Percentiles rank a stretch among this genome's conserved stretches.
These are phyloP conservation scores for Eudorina sp. DNA, from an alignment of 139 green algal genomes.

Conservation along the genomic window DNA sequence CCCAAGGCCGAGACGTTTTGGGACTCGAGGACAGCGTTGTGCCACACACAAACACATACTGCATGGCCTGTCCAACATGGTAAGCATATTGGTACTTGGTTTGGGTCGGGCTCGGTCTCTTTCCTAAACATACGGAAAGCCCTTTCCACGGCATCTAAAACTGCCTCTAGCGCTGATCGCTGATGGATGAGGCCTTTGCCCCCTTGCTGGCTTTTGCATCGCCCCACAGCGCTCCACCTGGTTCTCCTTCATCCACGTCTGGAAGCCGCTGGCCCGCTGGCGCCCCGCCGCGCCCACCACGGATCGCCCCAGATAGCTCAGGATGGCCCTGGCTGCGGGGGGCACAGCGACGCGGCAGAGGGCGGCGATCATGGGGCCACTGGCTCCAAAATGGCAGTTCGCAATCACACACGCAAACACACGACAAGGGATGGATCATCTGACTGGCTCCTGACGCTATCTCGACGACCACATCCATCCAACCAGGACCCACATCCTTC, in stretches of 20 bases:
- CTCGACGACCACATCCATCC: background rate
- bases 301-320: background rate
- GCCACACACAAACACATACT: background rate
- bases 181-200: background rate
- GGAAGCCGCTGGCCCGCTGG: background rate
- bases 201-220: background rate
- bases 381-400: background rate
- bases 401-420: background rate
- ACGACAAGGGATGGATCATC: background rate
- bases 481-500: background rate
- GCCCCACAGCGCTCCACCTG: background rate
- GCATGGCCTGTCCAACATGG: background rate
- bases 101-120: background rate
- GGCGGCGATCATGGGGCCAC: background rate
- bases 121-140: background rate
- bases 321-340: background rate
- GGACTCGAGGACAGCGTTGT: background rate
- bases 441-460: background rate
- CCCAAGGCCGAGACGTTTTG: no score
- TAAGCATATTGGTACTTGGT: no score
- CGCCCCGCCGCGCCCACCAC: background rate
- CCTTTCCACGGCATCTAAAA: background rate
- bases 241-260: background rate
- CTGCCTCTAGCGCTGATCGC: background rate
- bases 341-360: background rate